A percentile compares a stretch with the other conserved stretches of the same genome.
Conservation (phyloP, 768 basidiomycete genomes). For the Gloeostereum incarnatum region DNA sequence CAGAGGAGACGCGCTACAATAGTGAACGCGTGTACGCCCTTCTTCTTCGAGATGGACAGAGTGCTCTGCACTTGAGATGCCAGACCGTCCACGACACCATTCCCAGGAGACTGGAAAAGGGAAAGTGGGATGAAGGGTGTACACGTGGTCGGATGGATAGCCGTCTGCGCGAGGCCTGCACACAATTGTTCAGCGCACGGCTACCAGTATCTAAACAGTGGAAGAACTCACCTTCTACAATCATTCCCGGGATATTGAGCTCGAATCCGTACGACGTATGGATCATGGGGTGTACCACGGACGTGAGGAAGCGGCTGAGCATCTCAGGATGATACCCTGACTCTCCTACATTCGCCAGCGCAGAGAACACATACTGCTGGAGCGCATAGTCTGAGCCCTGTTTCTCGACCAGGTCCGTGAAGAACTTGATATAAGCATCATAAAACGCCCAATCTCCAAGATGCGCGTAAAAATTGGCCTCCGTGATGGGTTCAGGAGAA, state of each 20-base stretch:
- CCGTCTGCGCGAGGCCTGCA: conserved; percentile 29
- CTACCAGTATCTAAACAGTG: too few relatives aligned
- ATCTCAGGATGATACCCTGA: neutral
- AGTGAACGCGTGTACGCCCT: too few relatives aligned
- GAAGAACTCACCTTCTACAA: conserved; percentile 30
- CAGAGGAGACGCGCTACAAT: too few relatives aligned
- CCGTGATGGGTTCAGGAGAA: conserved; percentile 36
- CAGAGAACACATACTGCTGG: conserved; percentile 57
- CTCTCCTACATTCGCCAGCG: neutral
- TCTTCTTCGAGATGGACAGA: too few relatives aligned
- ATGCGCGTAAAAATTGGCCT: conserved; percentile 40
- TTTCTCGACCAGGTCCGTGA: conserved; percentile 28
- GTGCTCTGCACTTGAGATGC: too few relatives aligned
- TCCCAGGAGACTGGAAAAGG: too few relatives aligned
- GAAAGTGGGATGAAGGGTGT: too few relatives aligned
- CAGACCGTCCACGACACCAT: too few relatives aligned
- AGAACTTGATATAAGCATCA: conserved; percentile 48
- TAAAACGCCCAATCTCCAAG: too few relatives aligned
- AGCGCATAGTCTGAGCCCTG: conserved; percentile 35
- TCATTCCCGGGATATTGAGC: conserved; percentile 31
- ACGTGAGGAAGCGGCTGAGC: conserved; percentile 28
- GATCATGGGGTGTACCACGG: conserved; percentile 38
- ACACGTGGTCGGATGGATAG: too few relatives aligned
- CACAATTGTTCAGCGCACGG: too few relatives aligned
- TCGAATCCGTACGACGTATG: conserved; percentile 38